Evolutionary conservation across 345 rosid species (phyloP).

Genomic region (Crucihimalaya himalaica): DNA sequence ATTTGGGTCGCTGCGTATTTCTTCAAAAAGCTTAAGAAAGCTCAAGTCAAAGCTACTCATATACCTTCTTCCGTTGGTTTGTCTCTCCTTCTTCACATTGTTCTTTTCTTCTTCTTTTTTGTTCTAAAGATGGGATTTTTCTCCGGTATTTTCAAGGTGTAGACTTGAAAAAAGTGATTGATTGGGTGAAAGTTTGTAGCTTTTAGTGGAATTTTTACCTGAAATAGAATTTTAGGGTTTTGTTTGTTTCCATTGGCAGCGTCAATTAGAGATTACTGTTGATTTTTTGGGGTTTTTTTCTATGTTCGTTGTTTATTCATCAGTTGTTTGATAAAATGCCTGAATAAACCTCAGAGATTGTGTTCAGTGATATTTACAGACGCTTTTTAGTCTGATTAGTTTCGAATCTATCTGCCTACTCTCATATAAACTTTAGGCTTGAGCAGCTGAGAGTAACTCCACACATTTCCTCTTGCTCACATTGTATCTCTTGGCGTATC

Average conservation of each 20-base stretch:
- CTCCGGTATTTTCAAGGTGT: conserved; percentile 8
- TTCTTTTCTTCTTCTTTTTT: neutral
- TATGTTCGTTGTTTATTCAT: neutral
- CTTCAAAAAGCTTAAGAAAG: conserved; percentile 72
- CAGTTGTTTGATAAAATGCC: conserved; percentile 27
- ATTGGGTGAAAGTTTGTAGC: neutral
- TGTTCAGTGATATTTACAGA: neutral
- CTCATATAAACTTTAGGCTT: neutral
- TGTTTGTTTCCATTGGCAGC: neutral
- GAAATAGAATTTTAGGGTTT: conserved; percentile 29
- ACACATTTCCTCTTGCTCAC: neutral
- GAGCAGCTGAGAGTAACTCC: neutral
- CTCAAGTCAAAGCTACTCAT: conserved; percentile 66
- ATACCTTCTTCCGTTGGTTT: conserved; percentile 77
- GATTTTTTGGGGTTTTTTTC: neutral
- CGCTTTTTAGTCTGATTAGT: neutral
- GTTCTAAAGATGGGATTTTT: neutral
- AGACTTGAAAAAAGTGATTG: neutral
- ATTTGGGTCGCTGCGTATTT: conserved; percentile 88
- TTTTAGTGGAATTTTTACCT: neutral
- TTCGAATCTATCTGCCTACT: neutral
- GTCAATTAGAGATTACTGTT: neutral
- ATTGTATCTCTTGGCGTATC: neutral
- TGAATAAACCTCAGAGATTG: neutral
- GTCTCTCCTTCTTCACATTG: conserved; percentile 42